phyloP scores from a whole-genome alignment of 129 eudicot genomes.

The Tagetes erecta region DNA sequence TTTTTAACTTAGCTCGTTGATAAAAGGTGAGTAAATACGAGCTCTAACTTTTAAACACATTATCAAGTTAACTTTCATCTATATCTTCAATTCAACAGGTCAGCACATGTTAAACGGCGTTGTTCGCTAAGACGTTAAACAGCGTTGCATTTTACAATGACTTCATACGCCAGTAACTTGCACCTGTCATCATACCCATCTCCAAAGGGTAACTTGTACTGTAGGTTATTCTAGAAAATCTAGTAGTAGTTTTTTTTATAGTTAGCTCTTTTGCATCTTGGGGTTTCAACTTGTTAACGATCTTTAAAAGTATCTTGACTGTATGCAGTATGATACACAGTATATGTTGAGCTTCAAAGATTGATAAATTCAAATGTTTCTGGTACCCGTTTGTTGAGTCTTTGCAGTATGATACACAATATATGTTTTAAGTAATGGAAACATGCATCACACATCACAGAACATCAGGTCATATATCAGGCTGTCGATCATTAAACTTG shows the following conservation, averaged over 20 bases:
- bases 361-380: too few relatives aligned
- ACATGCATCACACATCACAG: too few relatives aligned
- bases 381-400: too few relatives aligned
- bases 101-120: slow-evolving; percentile 65
- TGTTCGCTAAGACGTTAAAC: slow-evolving; percentile 72
- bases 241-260: slow-evolving; percentile 6
- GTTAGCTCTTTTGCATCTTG: slow-evolving; percentile 65
- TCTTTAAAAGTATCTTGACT: slow-evolving; percentile 20
- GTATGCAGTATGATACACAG: too few relatives aligned
- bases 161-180: slow-evolving; percentile 67
- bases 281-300: slow-evolving; percentile 43
- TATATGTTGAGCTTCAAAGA: too few relatives aligned
- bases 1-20: slow-evolving; percentile 34
- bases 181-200: slow-evolving; percentile 72
- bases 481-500: too few relatives aligned
- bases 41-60: slow-evolving; percentile 85
- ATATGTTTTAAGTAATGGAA: too few relatives aligned
- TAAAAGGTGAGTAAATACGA: slow-evolving; percentile 71
- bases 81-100: slow-evolving; percentile 75
- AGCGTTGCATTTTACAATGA: slow-evolving; percentile 51
- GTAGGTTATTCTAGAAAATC: too few relatives aligned
- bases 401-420: too few relatives aligned
- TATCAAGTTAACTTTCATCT: slow-evolving; percentile 72
- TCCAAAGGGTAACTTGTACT: too few relatives aligned
- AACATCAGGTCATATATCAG: too few relatives aligned